Conservation (phyloP, 306 rosid genomes). For the Nissolia schottii region DNA sequence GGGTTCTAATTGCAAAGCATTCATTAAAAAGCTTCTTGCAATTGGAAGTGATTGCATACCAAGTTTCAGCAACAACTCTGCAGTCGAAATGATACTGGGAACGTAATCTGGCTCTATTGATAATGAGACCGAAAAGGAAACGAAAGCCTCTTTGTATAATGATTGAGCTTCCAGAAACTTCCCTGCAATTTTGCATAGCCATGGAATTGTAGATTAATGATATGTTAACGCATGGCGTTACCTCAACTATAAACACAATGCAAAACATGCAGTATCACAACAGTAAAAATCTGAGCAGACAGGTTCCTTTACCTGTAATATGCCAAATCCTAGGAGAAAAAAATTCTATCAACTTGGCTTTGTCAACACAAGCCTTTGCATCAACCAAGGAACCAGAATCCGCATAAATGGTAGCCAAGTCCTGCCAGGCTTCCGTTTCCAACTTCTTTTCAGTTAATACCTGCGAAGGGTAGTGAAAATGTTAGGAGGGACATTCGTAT, state of each 20-base stretch:
- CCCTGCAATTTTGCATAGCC: constrained; percentile 35
- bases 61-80: constrained; percentile 56
- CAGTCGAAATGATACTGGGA: constrained; percentile 72
- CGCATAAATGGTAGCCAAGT: constrained; percentile 65
- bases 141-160: constrained; percentile 58
- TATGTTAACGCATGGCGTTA: neutral
- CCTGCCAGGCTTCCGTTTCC: constrained; percentile 77
- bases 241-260: neutral
- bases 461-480: constrained; percentile 32
- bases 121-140: constrained; percentile 58
- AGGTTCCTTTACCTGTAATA: constrained; percentile 43
- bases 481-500: neutral
- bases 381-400: constrained; percentile 53
- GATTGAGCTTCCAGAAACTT: constrained; percentile 56
- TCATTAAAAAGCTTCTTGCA: constrained; percentile 77
- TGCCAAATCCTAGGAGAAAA: constrained; percentile 72
- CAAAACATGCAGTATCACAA: neutral
- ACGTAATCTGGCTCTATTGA: constrained; percentile 68
- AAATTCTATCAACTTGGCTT: constrained; percentile 55
- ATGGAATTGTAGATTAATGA: neutral
- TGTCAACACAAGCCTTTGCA: constrained; percentile 66
- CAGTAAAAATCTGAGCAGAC: neutral
- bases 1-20: constrained; percentile 68
- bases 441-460: constrained; percentile 40
- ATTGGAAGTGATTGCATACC: constrained; percentile 56